Evolutionary conservation across 805 yeast species (phyloP).

Genomic region (Pichia nakasei): DNA sequence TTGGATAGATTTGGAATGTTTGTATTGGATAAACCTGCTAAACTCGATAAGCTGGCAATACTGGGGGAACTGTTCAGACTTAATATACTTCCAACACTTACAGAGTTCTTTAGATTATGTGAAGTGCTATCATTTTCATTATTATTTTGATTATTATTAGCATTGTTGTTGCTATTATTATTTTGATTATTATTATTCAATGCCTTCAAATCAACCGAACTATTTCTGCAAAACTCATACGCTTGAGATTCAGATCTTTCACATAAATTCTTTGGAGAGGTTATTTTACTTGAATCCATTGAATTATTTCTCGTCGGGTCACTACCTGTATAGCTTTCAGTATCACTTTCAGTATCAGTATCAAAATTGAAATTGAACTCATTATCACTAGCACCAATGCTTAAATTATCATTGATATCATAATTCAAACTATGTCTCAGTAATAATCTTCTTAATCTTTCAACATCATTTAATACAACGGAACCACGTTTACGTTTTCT

Average conservation of each 20-base stretch:
- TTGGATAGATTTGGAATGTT: neutral
- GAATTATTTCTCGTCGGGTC: constrained; percentile 2
- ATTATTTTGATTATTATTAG: neutral
- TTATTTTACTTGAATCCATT: neutral
- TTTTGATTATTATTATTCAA: constrained; percentile 1
- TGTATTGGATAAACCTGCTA: neutral
- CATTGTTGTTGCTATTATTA: neutral
- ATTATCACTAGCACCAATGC: constrained; percentile 9
- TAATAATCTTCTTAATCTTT: constrained; percentile 9
- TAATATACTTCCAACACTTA: constrained; percentile 5
- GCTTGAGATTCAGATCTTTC: constrained; percentile 26
- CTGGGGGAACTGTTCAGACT: constrained; percentile 6
- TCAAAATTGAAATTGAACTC: neutral
- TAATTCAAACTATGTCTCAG: constrained; percentile 8
- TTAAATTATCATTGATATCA: constrained; percentile 12
- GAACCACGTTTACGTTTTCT: constrained; percentile 26
- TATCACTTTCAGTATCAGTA: constrained; percentile 6
- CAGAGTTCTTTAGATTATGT: neutral
- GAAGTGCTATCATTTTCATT: neutral
- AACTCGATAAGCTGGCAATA: constrained; percentile 4
- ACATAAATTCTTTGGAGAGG: constrained; percentile 12
- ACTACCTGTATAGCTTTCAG: constrained; percentile 3
- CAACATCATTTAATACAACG: constrained; percentile 13
- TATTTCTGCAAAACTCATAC: constrained; percentile 20
- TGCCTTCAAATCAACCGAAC: constrained; percentile 3